phyloP scores from a whole-genome alignment of 352 stramenopile genomes.

The Phytophthora macrochlamydospora region DNA sequence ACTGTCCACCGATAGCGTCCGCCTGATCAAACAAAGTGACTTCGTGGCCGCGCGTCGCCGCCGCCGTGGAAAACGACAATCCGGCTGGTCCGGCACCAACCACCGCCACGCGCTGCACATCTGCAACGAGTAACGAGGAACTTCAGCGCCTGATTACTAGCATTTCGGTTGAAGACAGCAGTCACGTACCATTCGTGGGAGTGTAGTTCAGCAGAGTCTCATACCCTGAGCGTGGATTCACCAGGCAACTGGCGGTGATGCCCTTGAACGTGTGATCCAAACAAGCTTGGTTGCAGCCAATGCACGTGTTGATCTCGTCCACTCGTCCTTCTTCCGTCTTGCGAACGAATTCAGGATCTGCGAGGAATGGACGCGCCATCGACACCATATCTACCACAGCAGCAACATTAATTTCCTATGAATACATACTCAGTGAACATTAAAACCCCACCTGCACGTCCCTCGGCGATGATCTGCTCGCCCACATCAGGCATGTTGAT shows the following conservation, averaged over 20 bases:
- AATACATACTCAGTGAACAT: not conserved
- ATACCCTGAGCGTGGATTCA: slow-evolving; percentile 96
- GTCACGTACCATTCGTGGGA: slow-evolving; percentile 38
- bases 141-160: not conserved
- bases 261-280: slow-evolving; percentile 97
- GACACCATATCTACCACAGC: slow-evolving; percentile 62
- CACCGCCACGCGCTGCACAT: slow-evolving; percentile 81
- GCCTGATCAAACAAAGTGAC: slow-evolving; percentile 95
- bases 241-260: slow-evolving; percentile 94
- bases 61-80: slow-evolving; percentile 90
- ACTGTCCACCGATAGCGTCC: slow-evolving; percentile 92
- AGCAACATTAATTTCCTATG: slow-evolving; percentile 12
- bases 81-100: slow-evolving; percentile 95
- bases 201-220: slow-evolving; percentile 92
- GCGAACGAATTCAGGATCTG: slow-evolving; percentile 93
- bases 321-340: slow-evolving; percentile 91
- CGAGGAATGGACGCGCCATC: slow-evolving; percentile 93
- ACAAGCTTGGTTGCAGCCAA: slow-evolving; percentile 96
- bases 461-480: slow-evolving; percentile 89
- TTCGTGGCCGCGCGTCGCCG: slow-evolving; percentile 90
- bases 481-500: slow-evolving; percentile 96
- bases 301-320: slow-evolving; percentile 98
- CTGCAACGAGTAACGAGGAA: slow-evolving; percentile 13
- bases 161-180: not conserved
- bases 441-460: slow-evolving; percentile 52